phyloP scores from a whole-genome alignment of 164 flowering plant species.

The Macadamia integrifolia region DNA sequence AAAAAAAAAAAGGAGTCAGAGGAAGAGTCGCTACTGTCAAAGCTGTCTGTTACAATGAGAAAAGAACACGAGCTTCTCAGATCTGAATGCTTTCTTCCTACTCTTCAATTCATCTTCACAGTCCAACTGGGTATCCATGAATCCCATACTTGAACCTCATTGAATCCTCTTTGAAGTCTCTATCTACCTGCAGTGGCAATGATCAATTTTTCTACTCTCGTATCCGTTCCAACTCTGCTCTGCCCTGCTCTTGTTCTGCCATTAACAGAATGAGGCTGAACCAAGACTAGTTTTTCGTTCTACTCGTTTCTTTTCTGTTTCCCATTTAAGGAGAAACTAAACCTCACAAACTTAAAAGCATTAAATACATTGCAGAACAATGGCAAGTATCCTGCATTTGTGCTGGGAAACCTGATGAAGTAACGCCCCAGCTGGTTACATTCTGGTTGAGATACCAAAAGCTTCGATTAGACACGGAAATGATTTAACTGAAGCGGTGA shows the following conservation, averaged over 20 bases:
- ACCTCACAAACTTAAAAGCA: background rate
- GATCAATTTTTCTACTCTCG: background rate
- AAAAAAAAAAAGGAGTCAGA: too few relatives aligned
- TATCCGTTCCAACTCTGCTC: background rate
- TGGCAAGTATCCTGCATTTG: slow-evolving; percentile 4
- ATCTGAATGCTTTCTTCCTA: slow-evolving; percentile 7
- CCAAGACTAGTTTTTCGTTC: background rate
- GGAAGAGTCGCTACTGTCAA: too few relatives aligned
- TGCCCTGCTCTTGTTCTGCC: background rate
- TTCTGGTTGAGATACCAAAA: background rate
- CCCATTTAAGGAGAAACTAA: background rate
- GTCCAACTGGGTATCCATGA: background rate
- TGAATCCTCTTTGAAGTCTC: background rate
- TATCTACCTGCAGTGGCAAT: background rate
- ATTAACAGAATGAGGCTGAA: slow-evolving; percentile 8
- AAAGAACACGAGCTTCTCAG: slow-evolving; percentile 7
- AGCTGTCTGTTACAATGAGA: slow-evolving; percentile 8
- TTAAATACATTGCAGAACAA: slow-evolving; percentile 5
- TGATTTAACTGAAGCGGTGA: slow-evolving; percentile 15
- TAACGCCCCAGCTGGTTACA: background rate
- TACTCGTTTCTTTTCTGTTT: background rate
- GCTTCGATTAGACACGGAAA: slow-evolving; percentile 2
- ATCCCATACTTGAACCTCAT: background rate
- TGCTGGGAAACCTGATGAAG: background rate
- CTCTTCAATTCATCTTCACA: background rate